Base-by-base conservation (phyloP, 2,329 filamentous ascomycete species). In the Escovopsis sp. region DNA sequence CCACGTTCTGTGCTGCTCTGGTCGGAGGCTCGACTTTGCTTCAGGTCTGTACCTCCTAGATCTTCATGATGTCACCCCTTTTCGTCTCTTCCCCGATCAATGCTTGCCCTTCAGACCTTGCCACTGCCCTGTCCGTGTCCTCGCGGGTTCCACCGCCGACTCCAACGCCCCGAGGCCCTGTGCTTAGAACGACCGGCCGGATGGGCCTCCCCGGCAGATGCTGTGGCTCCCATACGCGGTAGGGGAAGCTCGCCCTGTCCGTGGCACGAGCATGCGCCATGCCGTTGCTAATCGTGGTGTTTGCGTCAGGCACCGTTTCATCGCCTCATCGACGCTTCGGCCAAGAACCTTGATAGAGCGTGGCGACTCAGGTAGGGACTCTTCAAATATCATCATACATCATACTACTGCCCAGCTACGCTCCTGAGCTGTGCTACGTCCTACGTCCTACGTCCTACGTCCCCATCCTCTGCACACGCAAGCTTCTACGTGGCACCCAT, bases 21-120 rank as follows among this genome's bases (percentile, higher is more conserved):
- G 69, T 75, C 34, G 77, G 76, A 32, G 75, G 75, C 34, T 72
- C 69, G 48, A 76, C 74, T 23, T 55, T 80, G n/a, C 54, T 80
- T n/a, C 68, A 77, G 65, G 75, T 72, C 60, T 51, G 65, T n/a
- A n/a, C n/a, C n/a, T n/a, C n/a, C n/a, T n/a, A n/a, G n/a, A n/a
- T n/a, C n/a, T n/a, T n/a, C n/a, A n/a, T n/a, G n/a, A n/a, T n/a
- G n/a, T n/a, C n/a, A 38, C 37, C 35, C 23, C 36, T 12, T 38
- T 38, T 35, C 33, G n/a, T n/a, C n/a, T n/a, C n/a, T n/a, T n/a
- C n/a, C n/a, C n/a, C n/a, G n/a, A n/a, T n/a, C n/a, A n/a, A n/a
- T n/a, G n/a, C n/a, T n/a, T n/a, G n/a, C n/a, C n/a, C n/a, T n/a
- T n/a, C n/a, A n/a, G n/a, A n/a, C n/a, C n/a, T n/a, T n/a, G n/a